Base-by-base conservation (phyloP, 768 basidiomycete species). In the Lentinula lateritia region DNA sequence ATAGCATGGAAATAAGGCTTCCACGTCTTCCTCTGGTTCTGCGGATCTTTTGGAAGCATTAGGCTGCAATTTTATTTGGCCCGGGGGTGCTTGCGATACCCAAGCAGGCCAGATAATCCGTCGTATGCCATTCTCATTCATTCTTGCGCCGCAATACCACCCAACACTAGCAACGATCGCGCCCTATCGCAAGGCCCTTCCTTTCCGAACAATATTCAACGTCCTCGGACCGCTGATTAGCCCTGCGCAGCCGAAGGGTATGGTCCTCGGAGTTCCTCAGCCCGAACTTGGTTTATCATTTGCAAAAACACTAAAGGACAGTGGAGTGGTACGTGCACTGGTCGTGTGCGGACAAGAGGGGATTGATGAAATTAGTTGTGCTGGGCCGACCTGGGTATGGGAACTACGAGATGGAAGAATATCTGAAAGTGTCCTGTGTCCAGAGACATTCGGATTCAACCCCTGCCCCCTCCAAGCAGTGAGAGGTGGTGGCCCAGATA, bases 181-280 rank as follows among this genome's bases (percentile, higher is more conserved):
- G 0, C 94, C 96, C 0, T 84, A 89, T 69, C 89, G 96, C 59
- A 90, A 89, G 67, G 76, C 86, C 0, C 84, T 98, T 58, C 93
- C 94, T 50, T 98, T 96, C 78, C 89, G 95, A 50, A 98, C 96
- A 8, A 88, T 99, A 78, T 98, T 97, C 83, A 98, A 99, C 75
- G 77, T 95, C 62, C 80, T 98, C 36, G 95, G 97, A 0, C 97
- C 96, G 0, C 82, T 98, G 42, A 89, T 96, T 74, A 98, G 96
- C 74, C 97, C 96, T 2, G 88, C 92, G 0, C 76, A 79, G 8
- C 96, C 97, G 2, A 81, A 80, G 3, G 89, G 93, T 2, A 95
- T 98, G 90, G 84, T 98, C 4, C 80, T 98, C 41, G 96, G 96
- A 48, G 89, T 99, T 38, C 90, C 94, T 8, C 88, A 88, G 62